Conservation (phyloP, 345 rosid species). For the Populus tremula region DNA sequence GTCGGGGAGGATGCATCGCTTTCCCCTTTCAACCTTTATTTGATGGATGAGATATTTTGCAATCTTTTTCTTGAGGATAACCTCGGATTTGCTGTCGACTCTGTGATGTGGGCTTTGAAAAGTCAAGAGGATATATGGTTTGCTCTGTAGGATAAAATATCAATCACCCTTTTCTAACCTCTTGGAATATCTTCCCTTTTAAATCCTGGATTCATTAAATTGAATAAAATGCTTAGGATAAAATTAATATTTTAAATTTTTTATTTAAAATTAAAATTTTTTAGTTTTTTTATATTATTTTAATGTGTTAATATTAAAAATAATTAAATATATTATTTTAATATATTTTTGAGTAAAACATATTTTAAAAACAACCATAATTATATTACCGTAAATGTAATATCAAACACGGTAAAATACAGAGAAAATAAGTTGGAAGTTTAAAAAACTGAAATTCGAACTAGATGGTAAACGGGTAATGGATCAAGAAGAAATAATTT, state of each 20-base stretch:
- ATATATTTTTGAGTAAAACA: background rate
- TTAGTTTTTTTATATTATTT: too few relatives aligned
- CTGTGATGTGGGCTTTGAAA: background rate
- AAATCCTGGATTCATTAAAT: background rate
- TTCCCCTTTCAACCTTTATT: too few relatives aligned
- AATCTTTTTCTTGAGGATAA: constrained; percentile 2
- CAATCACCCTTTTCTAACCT: too few relatives aligned
- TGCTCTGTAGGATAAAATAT: background rate
- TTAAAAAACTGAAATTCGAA: too few relatives aligned
- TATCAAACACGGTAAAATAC: background rate
- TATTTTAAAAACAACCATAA: too few relatives aligned
- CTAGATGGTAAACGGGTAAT: background rate
- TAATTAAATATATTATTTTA: too few relatives aligned
- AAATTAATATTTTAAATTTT: too few relatives aligned
- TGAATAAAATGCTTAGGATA: background rate
- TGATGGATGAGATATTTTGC: background rate
- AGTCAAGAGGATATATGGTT: too few relatives aligned
- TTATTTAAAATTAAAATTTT: too few relatives aligned
- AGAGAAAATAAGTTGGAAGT: background rate
- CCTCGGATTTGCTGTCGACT: constrained; percentile 7
- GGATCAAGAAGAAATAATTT: background rate
- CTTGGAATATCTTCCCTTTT: background rate
- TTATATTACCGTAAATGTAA: background rate
- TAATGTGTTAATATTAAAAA: too few relatives aligned
- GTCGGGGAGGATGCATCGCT: too few relatives aligned